Percentiles rank a stretch among this genome's conserved stretches.
Conservation (phyloP, 495 filamentous ascomycete genomes). For the Corynascus novoguineensis region DNA sequence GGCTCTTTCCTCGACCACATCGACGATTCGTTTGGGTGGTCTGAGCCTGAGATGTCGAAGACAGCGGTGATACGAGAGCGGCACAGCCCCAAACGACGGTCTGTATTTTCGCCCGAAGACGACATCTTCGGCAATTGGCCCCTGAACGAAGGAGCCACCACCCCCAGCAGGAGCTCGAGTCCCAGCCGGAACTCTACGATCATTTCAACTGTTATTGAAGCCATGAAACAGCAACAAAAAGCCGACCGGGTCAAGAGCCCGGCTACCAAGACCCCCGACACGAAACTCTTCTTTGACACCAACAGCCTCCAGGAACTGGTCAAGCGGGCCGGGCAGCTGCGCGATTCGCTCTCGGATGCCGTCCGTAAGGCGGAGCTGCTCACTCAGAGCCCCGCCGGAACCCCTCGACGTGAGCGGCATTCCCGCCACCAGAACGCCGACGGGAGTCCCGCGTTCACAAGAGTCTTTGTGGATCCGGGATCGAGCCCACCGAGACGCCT, state of each 20-base stretch:
- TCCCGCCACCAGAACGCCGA: constrained; percentile 32
- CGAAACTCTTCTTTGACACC: constrained; percentile 88
- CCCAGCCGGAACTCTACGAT: constrained; percentile 52
- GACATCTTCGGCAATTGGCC: constrained; percentile 56
- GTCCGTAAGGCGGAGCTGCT: constrained; percentile 75
- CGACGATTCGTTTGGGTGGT: constrained; percentile 32
- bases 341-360: constrained; percentile 64
- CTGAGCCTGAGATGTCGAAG: constrained; percentile 36
- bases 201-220: constrained; percentile 67
- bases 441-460: constrained; percentile 56
- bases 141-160: constrained; percentile 27
- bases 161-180: constrained; percentile 29
- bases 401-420: constrained; percentile 34
- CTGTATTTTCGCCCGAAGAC: constrained; percentile 57
- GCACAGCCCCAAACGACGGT: constrained; percentile 42
- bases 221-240: constrained; percentile 62
- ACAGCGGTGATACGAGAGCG: constrained; percentile 41
- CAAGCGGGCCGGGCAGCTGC: constrained; percentile 71
- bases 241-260: constrained; percentile 42
- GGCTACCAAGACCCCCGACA: constrained; percentile 44
- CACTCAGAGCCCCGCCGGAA: constrained; percentile 54
- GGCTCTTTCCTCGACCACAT: constrained; percentile 30
- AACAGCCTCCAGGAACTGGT: constrained; percentile 83
- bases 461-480: constrained; percentile 56
- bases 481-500: constrained; percentile 41